These are phyloP conservation scores for Crithidia acanthocephali DNA, from an alignment of 208 protist genomes.

Conservation along the genomic window DNA sequence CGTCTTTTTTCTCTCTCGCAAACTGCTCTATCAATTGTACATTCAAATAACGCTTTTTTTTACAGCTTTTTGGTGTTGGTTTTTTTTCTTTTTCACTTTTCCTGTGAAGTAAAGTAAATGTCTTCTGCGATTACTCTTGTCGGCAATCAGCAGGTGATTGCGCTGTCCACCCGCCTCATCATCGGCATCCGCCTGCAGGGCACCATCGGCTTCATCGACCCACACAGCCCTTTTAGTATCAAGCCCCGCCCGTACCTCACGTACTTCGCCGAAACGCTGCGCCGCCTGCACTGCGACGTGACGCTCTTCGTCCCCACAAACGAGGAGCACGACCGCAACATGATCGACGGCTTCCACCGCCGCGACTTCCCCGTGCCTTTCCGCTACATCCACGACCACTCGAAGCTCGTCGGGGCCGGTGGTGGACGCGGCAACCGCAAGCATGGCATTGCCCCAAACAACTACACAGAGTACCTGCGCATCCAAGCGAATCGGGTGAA, in stretches of 20 bases:
- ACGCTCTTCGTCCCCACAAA: constrained; percentile 53
- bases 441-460: constrained; percentile 35
- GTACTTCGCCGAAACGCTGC: constrained; percentile 73
- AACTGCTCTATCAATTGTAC: no score
- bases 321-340: constrained; percentile 25
- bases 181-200: constrained; percentile 72
- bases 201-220: constrained; percentile 61
- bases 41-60: no score
- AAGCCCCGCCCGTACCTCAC: constrained; percentile 72
- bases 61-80: no score
- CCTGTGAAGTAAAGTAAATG: constrained; percentile 17
- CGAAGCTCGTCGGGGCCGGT: constrained; percentile 29
- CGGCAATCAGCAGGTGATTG: constrained; percentile 44
- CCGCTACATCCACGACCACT: constrained; percentile 52
- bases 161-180: constrained; percentile 47
- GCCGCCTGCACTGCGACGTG: constrained; percentile 69
- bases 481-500: constrained; percentile 38
- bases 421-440: constrained; percentile 31
- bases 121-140: constrained; percentile 41
- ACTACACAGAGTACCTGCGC: constrained; percentile 70
- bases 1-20: no score
- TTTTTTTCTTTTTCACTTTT: neutral
- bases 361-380: constrained; percentile 61
- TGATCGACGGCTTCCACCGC: constrained; percentile 41
- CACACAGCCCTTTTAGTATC: constrained; percentile 30